phyloP scores from a whole-genome alignment of 306 rosid genomes.

The Sechiopsis laciniata region DNA sequence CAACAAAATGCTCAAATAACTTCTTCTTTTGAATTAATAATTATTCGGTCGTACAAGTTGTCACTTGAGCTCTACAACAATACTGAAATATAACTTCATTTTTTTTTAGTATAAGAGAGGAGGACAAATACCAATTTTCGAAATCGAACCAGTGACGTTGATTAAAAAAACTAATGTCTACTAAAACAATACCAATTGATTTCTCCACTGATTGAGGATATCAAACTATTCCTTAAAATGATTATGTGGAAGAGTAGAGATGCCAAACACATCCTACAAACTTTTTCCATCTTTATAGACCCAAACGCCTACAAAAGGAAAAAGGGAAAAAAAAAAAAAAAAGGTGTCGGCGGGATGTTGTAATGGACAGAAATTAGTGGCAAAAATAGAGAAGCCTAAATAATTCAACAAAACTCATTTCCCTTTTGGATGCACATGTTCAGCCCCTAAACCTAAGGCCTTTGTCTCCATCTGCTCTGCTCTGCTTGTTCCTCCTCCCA shows the following conservation, averaged over 20 bases:
- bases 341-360: constrained; percentile 2
- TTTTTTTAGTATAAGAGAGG: too few relatives aligned
- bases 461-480: background rate
- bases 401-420: background rate
- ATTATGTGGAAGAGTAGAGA: background rate
- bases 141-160: too few relatives aligned
- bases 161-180: too few relatives aligned
- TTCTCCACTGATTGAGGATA: background rate
- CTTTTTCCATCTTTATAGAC: background rate
- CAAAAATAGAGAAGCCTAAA: background rate
- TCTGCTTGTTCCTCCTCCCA: background rate
- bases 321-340: background rate
- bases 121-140: too few relatives aligned
- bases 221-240: background rate
- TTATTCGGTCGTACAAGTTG: too few relatives aligned
- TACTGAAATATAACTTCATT: too few relatives aligned
- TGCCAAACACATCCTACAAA: background rate
- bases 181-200: background rate
- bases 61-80: too few relatives aligned
- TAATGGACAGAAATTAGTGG: background rate
- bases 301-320: background rate
- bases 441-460: background rate
- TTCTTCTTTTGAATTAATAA: too few relatives aligned
- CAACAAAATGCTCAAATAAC: background rate
- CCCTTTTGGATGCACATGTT: constrained; percentile 4